phyloP scores from a whole-genome alignment of 108 stramenopile genomes.

The Seminavis robusta region DNA sequence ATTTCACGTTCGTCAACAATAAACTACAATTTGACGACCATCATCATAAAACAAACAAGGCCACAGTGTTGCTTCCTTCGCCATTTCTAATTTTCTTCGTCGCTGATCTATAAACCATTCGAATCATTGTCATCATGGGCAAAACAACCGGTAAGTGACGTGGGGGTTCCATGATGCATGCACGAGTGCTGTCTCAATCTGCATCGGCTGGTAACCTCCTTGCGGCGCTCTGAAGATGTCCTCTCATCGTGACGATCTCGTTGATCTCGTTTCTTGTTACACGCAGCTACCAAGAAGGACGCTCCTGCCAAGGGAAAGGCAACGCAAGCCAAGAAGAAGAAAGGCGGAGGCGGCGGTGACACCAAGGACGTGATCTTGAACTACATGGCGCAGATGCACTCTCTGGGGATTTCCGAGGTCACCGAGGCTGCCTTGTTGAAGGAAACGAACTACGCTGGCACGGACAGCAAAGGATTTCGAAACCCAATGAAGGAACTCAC shows the following conservation, averaged over 20 bases:
- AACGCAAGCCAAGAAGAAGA: conserved; percentile 3
- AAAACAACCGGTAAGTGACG: no score
- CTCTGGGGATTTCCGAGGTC: background rate
- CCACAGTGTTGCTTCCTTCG: no score
- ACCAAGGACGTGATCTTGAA: background rate
- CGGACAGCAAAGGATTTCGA: conserved; percentile 4
- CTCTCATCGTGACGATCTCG: background rate
- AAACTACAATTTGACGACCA: no score
- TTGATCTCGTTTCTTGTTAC: no score
- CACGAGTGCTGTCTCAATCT: no score
- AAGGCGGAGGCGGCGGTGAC: background rate
- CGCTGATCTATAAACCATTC: no score
- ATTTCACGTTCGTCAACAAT: no score
- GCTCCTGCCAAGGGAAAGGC: background rate
- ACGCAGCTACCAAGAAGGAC: background rate
- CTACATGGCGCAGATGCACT: conserved; percentile 6
- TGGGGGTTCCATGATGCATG: no score
- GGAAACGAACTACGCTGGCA: conserved; percentile 1
- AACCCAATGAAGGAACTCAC: conserved; percentile 1
- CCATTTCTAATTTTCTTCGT: no score
- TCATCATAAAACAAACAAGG: no score
- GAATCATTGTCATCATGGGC: no score
- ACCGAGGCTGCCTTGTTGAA: background rate
- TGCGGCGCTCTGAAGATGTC: background rate
- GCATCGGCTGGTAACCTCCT: no score